A percentile compares a stretch with the other conserved stretches of the same genome.
Conservation (phyloP, 2,329 filamentous ascomycete species). For the Neonectria coccinea region DNA sequence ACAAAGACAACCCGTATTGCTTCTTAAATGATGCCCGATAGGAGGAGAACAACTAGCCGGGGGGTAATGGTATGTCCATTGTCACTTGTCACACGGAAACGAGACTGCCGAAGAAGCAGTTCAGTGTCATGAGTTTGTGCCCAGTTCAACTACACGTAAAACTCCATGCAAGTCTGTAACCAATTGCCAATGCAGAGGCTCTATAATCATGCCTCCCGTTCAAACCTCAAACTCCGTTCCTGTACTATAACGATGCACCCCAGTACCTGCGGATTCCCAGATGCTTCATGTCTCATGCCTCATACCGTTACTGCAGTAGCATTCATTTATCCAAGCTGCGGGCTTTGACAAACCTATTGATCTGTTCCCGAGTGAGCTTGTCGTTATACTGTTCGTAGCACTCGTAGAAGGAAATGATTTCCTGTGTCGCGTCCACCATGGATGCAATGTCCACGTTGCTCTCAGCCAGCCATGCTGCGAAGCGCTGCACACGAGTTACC, state of each 20-base stretch:
- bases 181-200: slow-evolving; percentile 1
- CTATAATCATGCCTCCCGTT: slow-evolving; percentile 6
- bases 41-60: background rate
- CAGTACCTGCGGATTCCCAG: slow-evolving; percentile 7
- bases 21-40: background rate
- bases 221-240: slow-evolving; percentile 35
- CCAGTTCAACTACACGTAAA: background rate
- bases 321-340: slow-evolving; percentile 64
- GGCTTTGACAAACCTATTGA: slow-evolving; percentile 70
- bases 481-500: slow-evolving; percentile 73
- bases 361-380: slow-evolving; percentile 68
- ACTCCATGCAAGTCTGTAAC: slow-evolving; percentile 11
- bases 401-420: slow-evolving; percentile 91
- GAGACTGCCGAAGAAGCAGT: background rate
- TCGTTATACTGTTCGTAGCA: slow-evolving; percentile 71
- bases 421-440: slow-evolving; percentile 90
- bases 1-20: background rate
- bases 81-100: background rate
- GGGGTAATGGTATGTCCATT: background rate
- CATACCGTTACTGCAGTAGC: slow-evolving; percentile 24
- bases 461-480: slow-evolving; percentile 84
- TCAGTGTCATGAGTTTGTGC: background rate
- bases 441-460: slow-evolving; percentile 86
- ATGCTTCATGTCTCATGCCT: slow-evolving; percentile 43
- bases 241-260: slow-evolving; percentile 8